Evolutionary conservation across 1,284 basidiomycete species (phyloP), one percentile per base, ranked within the genome.

Genomic region (Marasmius sp.): DNA sequence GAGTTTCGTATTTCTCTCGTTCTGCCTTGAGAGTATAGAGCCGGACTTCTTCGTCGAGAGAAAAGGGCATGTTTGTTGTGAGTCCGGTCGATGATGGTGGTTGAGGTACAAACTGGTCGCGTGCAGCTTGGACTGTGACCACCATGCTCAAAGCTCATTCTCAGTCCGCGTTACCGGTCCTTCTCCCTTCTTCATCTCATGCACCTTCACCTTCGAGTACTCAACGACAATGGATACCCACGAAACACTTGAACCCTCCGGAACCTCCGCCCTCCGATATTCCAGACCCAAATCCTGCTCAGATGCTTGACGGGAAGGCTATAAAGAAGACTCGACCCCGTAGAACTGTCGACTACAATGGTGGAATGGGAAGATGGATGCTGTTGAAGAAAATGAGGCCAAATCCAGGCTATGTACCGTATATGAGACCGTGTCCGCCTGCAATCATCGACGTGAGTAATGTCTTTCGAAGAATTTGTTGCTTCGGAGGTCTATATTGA

Each of bases 331-430:
- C 94, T 60, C 85, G 95, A 67, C 95, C 97, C 20, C 80, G 97
- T 63, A 79, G 95, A 73, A 98, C 97, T 14, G 94, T 98, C 12
- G 97, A 98, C 76, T 97, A 95, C 72, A 92, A 92, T 69, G 94
- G 94, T 33, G 88, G 89, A 1, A 82, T 97, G 72, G 91, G 92
- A 16, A 83, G 93, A 65, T 97, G 91, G 92, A 76, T 82, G 57
- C 74, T 94, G 78, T 94, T 95, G 70, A 65, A 91, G 80, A n/a
- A 36, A 22, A n/a, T 39, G 49, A 39, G 33, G 52, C 64, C 56
- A 43, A 60, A 60, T 58, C 27, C 38, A 20, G 14, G 34, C 33
- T 12, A 47, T 14, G 81, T 88, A 66, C 92, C 93, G 16, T 85
- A 86, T 66, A 79, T 95, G 75, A 80, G 93, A 71, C 93, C 93